These are phyloP conservation scores for Singerocomus rubriflavus DNA, from an alignment of 1,284 basidiomycete species.

Conservation along the genomic window DNA sequence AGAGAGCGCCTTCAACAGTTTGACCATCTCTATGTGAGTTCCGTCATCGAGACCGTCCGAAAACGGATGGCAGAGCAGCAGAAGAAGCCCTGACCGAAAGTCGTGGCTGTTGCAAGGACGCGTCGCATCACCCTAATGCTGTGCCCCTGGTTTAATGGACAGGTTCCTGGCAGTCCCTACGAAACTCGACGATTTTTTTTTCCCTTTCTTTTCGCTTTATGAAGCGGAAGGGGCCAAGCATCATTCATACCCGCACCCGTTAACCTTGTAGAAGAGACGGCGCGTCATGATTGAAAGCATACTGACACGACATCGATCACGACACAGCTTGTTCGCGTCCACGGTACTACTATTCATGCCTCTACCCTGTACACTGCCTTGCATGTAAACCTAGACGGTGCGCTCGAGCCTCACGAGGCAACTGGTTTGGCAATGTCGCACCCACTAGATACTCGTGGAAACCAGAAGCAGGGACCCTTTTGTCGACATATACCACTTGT, in stretches of 20 bases:
- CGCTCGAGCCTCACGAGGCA: not conserved
- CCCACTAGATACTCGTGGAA: conserved; percentile 2
- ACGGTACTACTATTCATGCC: conserved; percentile 3
- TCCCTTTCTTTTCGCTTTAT: conserved; percentile 1
- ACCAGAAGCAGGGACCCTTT: conserved; percentile 2
- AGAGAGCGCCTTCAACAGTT: conserved; percentile 33
- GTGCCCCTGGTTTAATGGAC: conserved; percentile 7
- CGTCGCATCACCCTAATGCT: conserved; percentile 7
- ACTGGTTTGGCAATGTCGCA: conserved; percentile 7
- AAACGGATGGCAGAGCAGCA: conserved; percentile 35
- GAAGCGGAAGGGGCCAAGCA: conserved; percentile 1
- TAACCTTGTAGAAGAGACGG: conserved; percentile 2
- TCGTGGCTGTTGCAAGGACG: conserved; percentile 12
- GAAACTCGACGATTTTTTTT: conserved; percentile 10
- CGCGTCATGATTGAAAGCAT: conserved; percentile 11
- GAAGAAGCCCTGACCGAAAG: conserved; percentile 26
- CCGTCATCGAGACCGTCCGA: conserved; percentile 32
- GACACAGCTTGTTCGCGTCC: conserved; percentile 3
- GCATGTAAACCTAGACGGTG: conserved; percentile 1
- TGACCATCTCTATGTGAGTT: conserved; percentile 35
- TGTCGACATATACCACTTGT: conserved; percentile 3
- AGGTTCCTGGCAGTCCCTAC: conserved; percentile 5
- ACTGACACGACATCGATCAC: conserved; percentile 5
- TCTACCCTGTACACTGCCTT: not conserved
- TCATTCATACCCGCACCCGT: not conserved